These are phyloP conservation scores for Geotrichum fermentans DNA, from an alignment of 1,139 yeast genomes.

Conservation along the genomic window DNA sequence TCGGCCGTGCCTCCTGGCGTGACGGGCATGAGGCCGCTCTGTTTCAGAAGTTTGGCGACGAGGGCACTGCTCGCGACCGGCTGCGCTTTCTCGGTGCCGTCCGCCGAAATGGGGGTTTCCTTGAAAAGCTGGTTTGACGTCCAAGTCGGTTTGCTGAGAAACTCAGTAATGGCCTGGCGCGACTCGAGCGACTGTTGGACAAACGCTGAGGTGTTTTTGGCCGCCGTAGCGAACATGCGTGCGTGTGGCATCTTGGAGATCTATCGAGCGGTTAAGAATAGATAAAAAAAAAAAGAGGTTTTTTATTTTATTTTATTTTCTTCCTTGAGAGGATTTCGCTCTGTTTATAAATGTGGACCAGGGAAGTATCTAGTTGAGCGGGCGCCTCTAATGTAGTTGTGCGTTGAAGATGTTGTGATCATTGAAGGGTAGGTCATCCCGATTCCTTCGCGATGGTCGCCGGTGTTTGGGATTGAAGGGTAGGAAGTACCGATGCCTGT, in stretches of 20 bases:
- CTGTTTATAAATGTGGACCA: no score
- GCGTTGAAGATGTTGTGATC: no score
- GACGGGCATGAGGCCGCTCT: conserved; percentile 29
- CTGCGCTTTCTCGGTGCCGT: conserved; percentile 23
- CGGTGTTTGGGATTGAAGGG: no score
- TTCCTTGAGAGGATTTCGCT: no score
- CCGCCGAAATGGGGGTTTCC: conserved; percentile 15
- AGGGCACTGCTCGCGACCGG: conserved; percentile 24
- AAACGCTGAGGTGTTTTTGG: conserved; percentile 1
- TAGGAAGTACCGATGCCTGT: no score
- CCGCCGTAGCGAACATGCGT: background rate
- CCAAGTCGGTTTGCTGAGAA: conserved; percentile 31
- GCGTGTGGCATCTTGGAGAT: no score
- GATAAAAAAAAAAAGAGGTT: no score
- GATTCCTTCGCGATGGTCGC: no score
- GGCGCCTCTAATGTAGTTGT: no score
- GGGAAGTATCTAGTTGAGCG: no score
- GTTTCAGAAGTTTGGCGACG: conserved; percentile 30
- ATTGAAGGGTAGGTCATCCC: background rate
- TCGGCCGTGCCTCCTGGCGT: conserved; percentile 23
- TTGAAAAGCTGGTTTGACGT: conserved; percentile 26
- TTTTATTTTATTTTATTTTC: no score
- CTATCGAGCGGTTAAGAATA: no score
- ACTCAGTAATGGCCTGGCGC: conserved; percentile 23
- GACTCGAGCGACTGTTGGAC: conserved; percentile 16